Evolutionary conservation across 306 rosid genomes (phyloP), one percentile per base, ranked within the genome.

Genomic region (Purshia tridentata): DNA sequence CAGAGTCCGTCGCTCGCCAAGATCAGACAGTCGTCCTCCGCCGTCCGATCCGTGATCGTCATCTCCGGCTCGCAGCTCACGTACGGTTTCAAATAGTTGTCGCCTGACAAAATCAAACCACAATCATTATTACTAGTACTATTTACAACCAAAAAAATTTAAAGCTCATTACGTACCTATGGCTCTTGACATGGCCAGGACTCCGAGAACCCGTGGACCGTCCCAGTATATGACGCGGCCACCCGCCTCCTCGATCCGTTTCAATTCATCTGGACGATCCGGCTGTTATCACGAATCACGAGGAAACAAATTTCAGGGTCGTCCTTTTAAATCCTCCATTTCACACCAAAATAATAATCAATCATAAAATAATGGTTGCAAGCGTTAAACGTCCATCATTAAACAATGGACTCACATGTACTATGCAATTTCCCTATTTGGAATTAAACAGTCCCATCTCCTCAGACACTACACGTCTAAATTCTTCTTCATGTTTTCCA

Each of bases 101-200:
- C 91, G 40, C 93, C 93, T 88, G 81, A 11, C n/a, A 1, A 4
- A 3, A 20, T 0, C 7, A 29, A 10, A 19, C 3, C 5, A 16
- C 16, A 39, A 55, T 8, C 2, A 20, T 9, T 14, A 2, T 2
- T 19, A 70, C 29, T 23, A 23, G 0, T 23, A 1, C 2, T 23
- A 23, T 23, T 23, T 23, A 1, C 29, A 0, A 23, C 29, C 1
- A 23, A 23, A 23, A 5, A 44, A 8, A 44, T 11, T 55, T 6
- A 10, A 58, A 58, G 44, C 11, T 22, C 40, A 13, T 9, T 18
- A 70, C 65, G 74, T 73, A 86, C 93, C 93, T 72, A 88, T 86
- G 67, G 93, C 87, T 73, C 93, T 86, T 2, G 93, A 88, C 90
- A 84, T 88, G 44, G 91, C 90, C 4, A 88, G 84, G 22, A 88